A percentile compares a stretch with the other conserved stretches of the same genome.
phyloP scores from a whole-genome alignment of 225 moss, liverwort and hornwort species.

The Physcomitrium patens region DNA sequence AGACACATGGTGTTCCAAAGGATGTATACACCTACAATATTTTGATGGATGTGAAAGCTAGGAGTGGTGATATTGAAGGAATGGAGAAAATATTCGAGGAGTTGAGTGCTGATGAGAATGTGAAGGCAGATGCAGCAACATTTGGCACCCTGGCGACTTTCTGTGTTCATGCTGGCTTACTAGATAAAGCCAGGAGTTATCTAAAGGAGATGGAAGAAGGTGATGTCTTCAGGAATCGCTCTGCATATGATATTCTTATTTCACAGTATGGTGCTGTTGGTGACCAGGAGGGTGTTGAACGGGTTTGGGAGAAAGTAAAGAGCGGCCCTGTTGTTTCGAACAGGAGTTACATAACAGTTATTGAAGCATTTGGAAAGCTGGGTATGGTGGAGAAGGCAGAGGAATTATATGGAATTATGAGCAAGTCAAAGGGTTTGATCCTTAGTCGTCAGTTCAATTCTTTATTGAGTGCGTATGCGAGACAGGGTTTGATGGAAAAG shows the following conservation, averaged over 20 bases:
- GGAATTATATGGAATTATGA: conserved; percentile 55
- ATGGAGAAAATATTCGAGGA: conserved; percentile 69
- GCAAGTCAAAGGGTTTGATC: conserved; percentile 50
- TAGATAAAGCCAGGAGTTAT: conserved; percentile 55
- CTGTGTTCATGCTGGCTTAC: conserved; percentile 56
- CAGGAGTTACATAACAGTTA: conserved; percentile 61
- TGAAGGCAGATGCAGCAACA: conserved; percentile 66
- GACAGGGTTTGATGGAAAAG: conserved; percentile 56
- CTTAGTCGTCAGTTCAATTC: conserved; percentile 69
- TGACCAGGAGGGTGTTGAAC: conserved; percentile 63
- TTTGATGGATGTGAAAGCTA: conserved; percentile 62
- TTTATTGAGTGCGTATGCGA: conserved; percentile 56
- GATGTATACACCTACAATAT: conserved; percentile 88
- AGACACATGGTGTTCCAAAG: conserved; percentile 43
- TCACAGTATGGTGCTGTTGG: conserved; percentile 68
- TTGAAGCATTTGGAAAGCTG: conserved; percentile 74
- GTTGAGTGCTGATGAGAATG: conserved; percentile 60
- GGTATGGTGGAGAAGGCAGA: conserved; percentile 75
- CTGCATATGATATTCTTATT: conserved; percentile 66
- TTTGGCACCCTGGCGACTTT: conserved; percentile 66
- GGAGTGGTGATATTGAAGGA: conserved; percentile 59
- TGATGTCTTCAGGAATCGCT: conserved; percentile 42
- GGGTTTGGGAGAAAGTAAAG: conserved; percentile 66
- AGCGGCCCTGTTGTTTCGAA: conserved; percentile 42
- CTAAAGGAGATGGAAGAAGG: conserved; percentile 63